A percentile compares a stretch with the other conserved stretches of the same genome.
These are phyloP conservation scores for Umbelopsis sp. DNA, from an alignment of 371 early-diverging fungal species.

Conservation along the genomic window DNA sequence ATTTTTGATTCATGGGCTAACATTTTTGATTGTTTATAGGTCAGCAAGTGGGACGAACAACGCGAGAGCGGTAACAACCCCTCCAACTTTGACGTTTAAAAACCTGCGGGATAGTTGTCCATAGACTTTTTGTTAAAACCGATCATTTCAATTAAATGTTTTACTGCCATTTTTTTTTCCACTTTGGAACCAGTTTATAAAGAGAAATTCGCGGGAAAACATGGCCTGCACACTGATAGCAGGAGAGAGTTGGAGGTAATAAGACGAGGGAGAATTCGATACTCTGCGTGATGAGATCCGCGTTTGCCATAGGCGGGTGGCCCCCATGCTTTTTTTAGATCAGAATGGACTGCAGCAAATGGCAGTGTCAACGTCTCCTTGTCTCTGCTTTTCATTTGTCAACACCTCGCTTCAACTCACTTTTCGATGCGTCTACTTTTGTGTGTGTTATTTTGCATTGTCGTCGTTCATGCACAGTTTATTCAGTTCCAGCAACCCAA, in stretches of 20 bases:
- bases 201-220: background rate
- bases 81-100: constrained; percentile 53
- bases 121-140: constrained; percentile 15
- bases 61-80: constrained; percentile 84
- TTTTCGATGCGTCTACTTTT: background rate
- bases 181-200: background rate
- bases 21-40: constrained; percentile 45
- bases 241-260: background rate
- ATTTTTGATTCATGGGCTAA: constrained; percentile 3
- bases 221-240: background rate
- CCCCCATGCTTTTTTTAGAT: background rate
- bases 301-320: background rate
- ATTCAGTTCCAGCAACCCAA: background rate
- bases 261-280: background rate
- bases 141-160: constrained; percentile 16
- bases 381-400: background rate
- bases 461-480: background rate
- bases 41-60: constrained; percentile 82
- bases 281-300: constrained; percentile 12
- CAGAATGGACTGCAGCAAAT: background rate
- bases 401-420: background rate
- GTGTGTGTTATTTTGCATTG: background rate
- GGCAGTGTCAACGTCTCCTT: background rate
- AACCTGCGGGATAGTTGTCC: constrained; percentile 6
- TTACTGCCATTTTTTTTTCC: constrained; percentile 7